A percentile compares a stretch with the other conserved stretches of the same genome.
These are phyloP conservation scores for Lachnellula arida DNA, from an alignment of 2,329 filamentous ascomycete species.

Conservation along the genomic window DNA sequence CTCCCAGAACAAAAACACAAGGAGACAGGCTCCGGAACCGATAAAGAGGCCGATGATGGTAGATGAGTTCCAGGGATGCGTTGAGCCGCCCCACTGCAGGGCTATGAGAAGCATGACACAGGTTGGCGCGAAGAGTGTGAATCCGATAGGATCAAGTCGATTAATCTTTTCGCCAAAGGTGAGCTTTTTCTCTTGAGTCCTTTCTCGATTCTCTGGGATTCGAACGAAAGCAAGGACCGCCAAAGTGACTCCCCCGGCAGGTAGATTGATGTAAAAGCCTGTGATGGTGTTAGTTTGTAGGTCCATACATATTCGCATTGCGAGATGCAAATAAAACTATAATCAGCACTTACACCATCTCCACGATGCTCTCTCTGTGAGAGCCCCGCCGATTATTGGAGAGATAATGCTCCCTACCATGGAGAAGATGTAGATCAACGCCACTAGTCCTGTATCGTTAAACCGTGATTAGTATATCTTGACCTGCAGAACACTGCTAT, in stretches of 20 bases:
- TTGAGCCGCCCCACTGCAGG: slow-evolving; percentile 30
- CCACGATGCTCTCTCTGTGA: slow-evolving; percentile 29
- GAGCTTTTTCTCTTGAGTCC: not conserved
- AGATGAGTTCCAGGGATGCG: slow-evolving; percentile 27
- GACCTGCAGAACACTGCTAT: not conserved
- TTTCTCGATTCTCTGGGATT: not conserved
- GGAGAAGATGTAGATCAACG: not conserved
- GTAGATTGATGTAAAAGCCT: not conserved
- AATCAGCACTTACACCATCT: slow-evolving; percentile 23
- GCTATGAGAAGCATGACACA: slow-evolving; percentile 31
- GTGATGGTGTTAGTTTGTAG: no score
- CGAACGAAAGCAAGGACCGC: not conserved
- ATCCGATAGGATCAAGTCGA: slow-evolving; percentile 30
- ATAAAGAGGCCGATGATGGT: slow-evolving; percentile 22
- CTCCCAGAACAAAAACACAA: slow-evolving; percentile 23
- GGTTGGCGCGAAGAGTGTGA: slow-evolving; percentile 30
- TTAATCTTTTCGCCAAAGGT: slow-evolving; percentile 1
- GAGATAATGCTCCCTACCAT: slow-evolving; percentile 12
- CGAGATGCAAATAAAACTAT: no score
- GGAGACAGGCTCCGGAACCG: slow-evolving; percentile 7
- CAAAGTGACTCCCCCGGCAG: not conserved
- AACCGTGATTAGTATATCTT: not conserved
- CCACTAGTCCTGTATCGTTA: not conserved
- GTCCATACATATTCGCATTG: no score
- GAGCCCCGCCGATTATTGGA: slow-evolving; percentile 31